A percentile compares a stretch with the other conserved stretches of the same genome.
Evolutionary conservation across 805 yeast genomes (phyloP).

Genomic region (Yamadazyma endophytica): DNA sequence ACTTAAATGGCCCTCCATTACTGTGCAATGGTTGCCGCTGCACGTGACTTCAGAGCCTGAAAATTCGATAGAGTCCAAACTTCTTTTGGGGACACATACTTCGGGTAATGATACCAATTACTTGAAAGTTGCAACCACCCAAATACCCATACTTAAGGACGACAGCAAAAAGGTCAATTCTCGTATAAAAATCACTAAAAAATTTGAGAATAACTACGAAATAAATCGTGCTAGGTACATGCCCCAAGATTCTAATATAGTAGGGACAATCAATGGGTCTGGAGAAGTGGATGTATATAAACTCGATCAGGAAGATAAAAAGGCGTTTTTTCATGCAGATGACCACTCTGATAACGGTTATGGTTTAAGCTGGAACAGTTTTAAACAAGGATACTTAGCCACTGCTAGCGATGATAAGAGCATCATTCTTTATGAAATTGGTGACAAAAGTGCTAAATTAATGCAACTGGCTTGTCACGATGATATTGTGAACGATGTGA

Average conservation of each 20-base stretch:
- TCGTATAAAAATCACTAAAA: slow-evolving; percentile 56
- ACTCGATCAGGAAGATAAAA: slow-evolving; percentile 19
- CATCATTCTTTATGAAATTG: slow-evolving; percentile 58
- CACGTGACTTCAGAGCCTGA: slow-evolving; percentile 14
- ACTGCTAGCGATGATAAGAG: slow-evolving; percentile 66
- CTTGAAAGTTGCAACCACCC: slow-evolving; percentile 61
- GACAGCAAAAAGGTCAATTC: slow-evolving; percentile 41
- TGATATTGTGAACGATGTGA: slow-evolving; percentile 70
- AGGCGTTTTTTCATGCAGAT: slow-evolving; percentile 17
- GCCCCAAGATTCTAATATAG: slow-evolving; percentile 53
- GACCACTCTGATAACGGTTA: slow-evolving; percentile 65
- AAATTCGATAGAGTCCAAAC: slow-evolving; percentile 41
- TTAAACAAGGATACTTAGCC: slow-evolving; percentile 44
- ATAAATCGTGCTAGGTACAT: slow-evolving; percentile 68
- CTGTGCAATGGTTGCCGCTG: slow-evolving; percentile 72
- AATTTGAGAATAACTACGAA: slow-evolving; percentile 59
- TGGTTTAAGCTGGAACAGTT: slow-evolving; percentile 65
- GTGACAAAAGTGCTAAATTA: slow-evolving; percentile 4
- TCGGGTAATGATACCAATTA: slow-evolving; percentile 65
- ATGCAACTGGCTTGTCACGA: slow-evolving; percentile 29
- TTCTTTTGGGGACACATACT: slow-evolving; percentile 71
- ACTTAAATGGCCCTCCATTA: slow-evolving; percentile 76
- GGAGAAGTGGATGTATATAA: slow-evolving; percentile 61
- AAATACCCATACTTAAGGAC: slow-evolving; percentile 38
- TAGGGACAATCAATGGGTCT: slow-evolving; percentile 65